A percentile compares a stretch with the other conserved stretches of the same genome.
Evolutionary conservation across 495 filamentous ascomycete species (phyloP).

Genomic region (Penicillium alfredii): DNA sequence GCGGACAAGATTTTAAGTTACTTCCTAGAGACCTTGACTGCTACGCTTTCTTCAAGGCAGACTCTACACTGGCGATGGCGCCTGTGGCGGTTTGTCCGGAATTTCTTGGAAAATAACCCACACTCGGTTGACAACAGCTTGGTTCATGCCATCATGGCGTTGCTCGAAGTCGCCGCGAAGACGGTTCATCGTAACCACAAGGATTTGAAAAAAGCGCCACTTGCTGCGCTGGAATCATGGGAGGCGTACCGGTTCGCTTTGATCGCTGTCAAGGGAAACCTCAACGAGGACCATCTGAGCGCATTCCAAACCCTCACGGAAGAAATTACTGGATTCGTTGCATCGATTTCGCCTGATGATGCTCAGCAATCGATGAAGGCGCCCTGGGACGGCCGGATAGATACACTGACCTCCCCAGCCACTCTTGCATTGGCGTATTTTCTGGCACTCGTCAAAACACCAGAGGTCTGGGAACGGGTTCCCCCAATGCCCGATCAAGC

Average conservation of each 20-base stretch:
- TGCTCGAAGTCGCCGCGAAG: slow-evolving; percentile 25
- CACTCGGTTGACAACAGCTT: slow-evolving; percentile 19
- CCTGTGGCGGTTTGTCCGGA: slow-evolving; percentile 38
- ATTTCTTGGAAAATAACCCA: slow-evolving; percentile 28
- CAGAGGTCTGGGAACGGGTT: slow-evolving; percentile 29
- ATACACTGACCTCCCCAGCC: slow-evolving; percentile 27
- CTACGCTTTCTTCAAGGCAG: slow-evolving; percentile 33
- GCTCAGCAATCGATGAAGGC: slow-evolving; percentile 25
- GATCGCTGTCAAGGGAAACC: slow-evolving; percentile 19
- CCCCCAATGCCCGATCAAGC: slow-evolving; percentile 22
- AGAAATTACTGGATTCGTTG: slow-evolving; percentile 25
- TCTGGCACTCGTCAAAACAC: slow-evolving; percentile 28
- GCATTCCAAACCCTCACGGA: slow-evolving; percentile 24
- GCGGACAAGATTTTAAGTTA: slow-evolving; percentile 19
- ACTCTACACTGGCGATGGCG: slow-evolving; percentile 43
- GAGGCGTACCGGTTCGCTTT: slow-evolving; percentile 38
- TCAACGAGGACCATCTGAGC: slow-evolving; percentile 12
- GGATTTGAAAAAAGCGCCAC: slow-evolving; percentile 19
- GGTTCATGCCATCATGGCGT: slow-evolving; percentile 9
- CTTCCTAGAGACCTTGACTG: slow-evolving; percentile 23
- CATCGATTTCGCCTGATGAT: slow-evolving; percentile 24
- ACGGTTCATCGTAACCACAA: slow-evolving; percentile 30
- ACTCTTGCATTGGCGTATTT: slow-evolving; percentile 34
- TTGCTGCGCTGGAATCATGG: slow-evolving; percentile 32
- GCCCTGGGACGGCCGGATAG: slow-evolving; percentile 36